Conservation (phyloP, 2,329 filamentous ascomycete genomes). For the Epicoccum sorghinum region DNA sequence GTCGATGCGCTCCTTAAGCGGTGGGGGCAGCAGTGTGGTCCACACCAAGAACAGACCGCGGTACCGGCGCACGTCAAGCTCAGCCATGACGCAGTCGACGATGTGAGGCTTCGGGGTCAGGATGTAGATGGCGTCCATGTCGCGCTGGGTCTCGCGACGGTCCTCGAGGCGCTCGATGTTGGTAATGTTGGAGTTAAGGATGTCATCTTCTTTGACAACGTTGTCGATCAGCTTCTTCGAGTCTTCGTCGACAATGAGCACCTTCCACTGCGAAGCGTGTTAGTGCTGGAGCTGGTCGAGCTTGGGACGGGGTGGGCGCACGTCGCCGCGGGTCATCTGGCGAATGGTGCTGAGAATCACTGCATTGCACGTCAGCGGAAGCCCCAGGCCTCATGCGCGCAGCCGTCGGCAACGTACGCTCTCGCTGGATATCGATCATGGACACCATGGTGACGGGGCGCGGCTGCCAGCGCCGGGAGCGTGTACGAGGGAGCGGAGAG, state of each 20-base stretch:
- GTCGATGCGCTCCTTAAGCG: conserved; percentile 76
- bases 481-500: neutral
- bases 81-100: conserved; percentile 91
- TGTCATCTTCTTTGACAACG: conserved; percentile 92
- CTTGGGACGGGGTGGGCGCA: conserved; percentile 53
- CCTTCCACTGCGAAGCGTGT: conserved; percentile 78
- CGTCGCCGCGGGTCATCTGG: conserved; percentile 79
- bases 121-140: conserved; percentile 95
- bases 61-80: conserved; percentile 86
- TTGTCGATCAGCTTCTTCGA: conserved; percentile 89
- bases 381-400: neutral
- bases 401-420: conserved; percentile 57
- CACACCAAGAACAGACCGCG: conserved; percentile 80
- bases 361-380: conserved; percentile 44
- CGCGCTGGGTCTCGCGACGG: conserved; percentile 77
- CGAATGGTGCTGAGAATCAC: conserved; percentile 77
- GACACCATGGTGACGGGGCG: conserved; percentile 74
- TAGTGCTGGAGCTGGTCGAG: conserved; percentile 30
- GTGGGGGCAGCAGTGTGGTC: conserved; percentile 76
- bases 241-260: conserved; percentile 83
- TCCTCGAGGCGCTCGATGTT: conserved; percentile 96
- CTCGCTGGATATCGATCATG: conserved; percentile 82
- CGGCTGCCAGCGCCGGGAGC: conserved; percentile 24
- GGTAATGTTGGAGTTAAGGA: conserved; percentile 94
- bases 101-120: conserved; percentile 85